Percentiles rank a stretch among this genome's conserved stretches.
Conservation (phyloP, 345 rosid genomes). For the Melaleuca alternifolia region DNA sequence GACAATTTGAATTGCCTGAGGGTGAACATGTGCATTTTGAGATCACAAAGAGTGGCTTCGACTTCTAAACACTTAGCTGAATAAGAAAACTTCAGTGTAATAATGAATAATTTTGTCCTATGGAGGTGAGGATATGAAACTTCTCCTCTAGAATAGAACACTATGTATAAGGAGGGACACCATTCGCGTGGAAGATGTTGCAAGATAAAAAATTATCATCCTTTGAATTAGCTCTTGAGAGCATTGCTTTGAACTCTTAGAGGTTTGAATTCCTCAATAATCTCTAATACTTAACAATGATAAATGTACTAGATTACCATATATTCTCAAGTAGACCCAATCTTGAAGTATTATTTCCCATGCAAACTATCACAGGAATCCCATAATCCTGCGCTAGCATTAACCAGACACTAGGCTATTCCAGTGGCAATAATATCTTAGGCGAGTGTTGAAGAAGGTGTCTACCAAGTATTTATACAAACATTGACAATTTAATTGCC, state of each 20-base stretch:
- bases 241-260: background rate
- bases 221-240: background rate
- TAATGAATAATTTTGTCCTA: background rate
- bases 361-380: too few relatives aligned
- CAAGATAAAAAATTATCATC: background rate
- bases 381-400: too few relatives aligned
- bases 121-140: background rate
- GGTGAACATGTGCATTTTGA: background rate
- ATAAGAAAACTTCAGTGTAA: background rate
- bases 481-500: too few relatives aligned
- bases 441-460: too few relatives aligned
- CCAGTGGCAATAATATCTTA: too few relatives aligned
- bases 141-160: background rate
- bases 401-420: too few relatives aligned
- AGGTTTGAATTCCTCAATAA: too few relatives aligned
- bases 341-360: too few relatives aligned
- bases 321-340: too few relatives aligned
- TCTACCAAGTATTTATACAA: too few relatives aligned
- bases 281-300: too few relatives aligned
- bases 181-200: background rate
- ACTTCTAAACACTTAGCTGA: background rate
- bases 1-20: background rate
- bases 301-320: too few relatives aligned
- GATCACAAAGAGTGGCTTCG: background rate
- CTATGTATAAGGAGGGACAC: background rate